Percentiles rank a stretch among this genome's conserved stretches.
Evolutionary conservation across 1,139 yeast genomes (phyloP).

Genomic region (Blastobotrys illinoisensis): DNA sequence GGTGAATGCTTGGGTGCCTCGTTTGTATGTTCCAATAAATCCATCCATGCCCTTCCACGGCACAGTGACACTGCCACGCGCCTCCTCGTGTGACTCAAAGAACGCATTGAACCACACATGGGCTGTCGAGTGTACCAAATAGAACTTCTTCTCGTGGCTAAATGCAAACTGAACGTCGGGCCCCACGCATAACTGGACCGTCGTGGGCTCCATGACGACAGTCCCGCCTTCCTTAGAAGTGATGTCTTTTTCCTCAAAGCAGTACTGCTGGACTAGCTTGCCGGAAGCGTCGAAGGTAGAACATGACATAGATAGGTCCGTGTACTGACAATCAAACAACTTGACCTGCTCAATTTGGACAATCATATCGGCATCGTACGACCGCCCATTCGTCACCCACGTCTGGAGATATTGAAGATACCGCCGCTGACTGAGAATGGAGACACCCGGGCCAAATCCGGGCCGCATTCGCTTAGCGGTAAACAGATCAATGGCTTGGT

Average conservation of each 20-base stretch:
- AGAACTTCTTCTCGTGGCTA: slow-evolving; percentile 12
- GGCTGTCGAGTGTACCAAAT: slow-evolving; percentile 22
- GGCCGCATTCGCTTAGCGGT: slow-evolving; percentile 54
- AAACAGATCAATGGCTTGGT: slow-evolving; percentile 48
- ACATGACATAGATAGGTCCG: slow-evolving; percentile 26
- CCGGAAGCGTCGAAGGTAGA: slow-evolving; percentile 21
- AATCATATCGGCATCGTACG: slow-evolving; percentile 18
- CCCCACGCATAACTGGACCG: slow-evolving; percentile 10
- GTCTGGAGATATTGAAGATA: slow-evolving; percentile 57
- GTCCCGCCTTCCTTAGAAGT: slow-evolving; percentile 2
- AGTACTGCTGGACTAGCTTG: slow-evolving; percentile 17
- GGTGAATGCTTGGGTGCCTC: slow-evolving; percentile 53
- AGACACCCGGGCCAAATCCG: slow-evolving; percentile 60
- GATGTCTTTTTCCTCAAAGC: slow-evolving; percentile 19
- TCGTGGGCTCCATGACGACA: slow-evolving; percentile 3
- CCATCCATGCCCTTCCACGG: slow-evolving; percentile 69
- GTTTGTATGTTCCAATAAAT: slow-evolving; percentile 50
- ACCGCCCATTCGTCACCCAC: slow-evolving; percentile 27
- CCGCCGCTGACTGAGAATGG: slow-evolving; percentile 63
- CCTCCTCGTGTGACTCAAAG: slow-evolving; percentile 28
- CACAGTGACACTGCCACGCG: slow-evolving; percentile 25
- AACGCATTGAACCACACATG: slow-evolving; percentile 34
- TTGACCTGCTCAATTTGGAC: slow-evolving; percentile 26
- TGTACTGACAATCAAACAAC: slow-evolving; percentile 24
- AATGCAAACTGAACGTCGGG: slow-evolving; percentile 23